Evolutionary conservation across 1,139 yeast genomes (phyloP), one percentile per base, ranked within the genome.

Genomic region (Taphrina pruni): DNA sequence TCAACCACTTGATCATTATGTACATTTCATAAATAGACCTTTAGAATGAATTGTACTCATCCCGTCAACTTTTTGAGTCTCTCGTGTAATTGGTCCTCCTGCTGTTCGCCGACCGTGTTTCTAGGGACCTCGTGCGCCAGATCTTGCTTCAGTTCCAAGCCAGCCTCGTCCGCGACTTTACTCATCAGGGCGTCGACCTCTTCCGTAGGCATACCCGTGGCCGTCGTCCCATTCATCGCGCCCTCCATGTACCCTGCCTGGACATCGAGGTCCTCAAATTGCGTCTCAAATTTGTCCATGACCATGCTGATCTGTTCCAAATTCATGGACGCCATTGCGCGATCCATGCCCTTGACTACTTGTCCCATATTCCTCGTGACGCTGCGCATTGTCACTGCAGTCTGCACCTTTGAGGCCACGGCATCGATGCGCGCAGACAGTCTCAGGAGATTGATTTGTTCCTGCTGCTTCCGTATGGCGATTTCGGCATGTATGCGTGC

Each of bases 151-250:
- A 94, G 83, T 77, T 95, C 99, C 62, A 95, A 82, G 1, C 99
- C 99, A 0, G 97, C 97, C 78, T 94, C 99, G 77, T 95, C 99
- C 0, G 99, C 99, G 45, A 95, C 94, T 78, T 90, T 93, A 76
- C 84, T 92, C 90, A 95, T 86, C 76, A 95, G 82, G 71, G 89
- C 85, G 78, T 94, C 98, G 41, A 95, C 99, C 74, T 93, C 96
- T 71, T 94, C 99, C 77, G 92, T 97, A 11, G 98, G 99, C 5
- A 96, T 90, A 38, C 89, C 85, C 72, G 90, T 84, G 0, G 97
- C 97, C 75, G 90, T 91, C 60, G 96, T 92, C 12, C 66, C 57
- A 17, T 64, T 68, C 71, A 70, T 70, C 6, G 72, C 66, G 46
- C 69, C 85, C 77, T 95, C 98, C 78, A 94, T 94, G 77, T 94